Evolutionary conservation across 1,284 basidiomycete species (phyloP).

Genomic region (Apiotrichum montevideense): DNA sequence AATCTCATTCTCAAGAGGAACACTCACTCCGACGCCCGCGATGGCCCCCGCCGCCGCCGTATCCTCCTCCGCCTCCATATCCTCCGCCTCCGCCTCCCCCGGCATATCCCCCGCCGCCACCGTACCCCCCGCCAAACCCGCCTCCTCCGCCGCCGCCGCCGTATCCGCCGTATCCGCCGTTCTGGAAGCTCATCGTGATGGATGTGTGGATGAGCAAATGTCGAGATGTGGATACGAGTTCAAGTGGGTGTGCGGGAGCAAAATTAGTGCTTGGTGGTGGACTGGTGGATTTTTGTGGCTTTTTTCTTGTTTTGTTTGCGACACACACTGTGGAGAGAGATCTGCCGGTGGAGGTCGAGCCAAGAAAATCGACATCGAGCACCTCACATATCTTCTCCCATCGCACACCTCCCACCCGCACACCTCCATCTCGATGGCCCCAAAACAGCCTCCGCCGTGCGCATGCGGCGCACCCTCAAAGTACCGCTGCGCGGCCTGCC

Average conservation of each 20-base stretch:
- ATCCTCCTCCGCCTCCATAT: conserved; percentile 5
- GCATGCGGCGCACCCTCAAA: conserved; percentile 31
- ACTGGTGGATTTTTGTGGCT: too few relatives aligned
- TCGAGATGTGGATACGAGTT: neutral
- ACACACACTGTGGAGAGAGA: neutral
- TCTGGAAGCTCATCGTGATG: conserved; percentile 31
- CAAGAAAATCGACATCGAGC: too few relatives aligned
- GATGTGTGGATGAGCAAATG: neutral
- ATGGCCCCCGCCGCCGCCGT: conserved; percentile 14
- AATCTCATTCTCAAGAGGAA: neutral
- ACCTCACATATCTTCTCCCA: neutral
- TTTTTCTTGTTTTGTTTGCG: neutral
- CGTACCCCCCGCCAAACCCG: conserved; percentile 12
- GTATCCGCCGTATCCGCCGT: conserved; percentile 19
- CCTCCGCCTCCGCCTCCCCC: conserved; percentile 16
- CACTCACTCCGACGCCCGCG: conserved; percentile 24
- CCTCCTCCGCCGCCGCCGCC: conserved; percentile 12
- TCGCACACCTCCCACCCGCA: conserved; percentile 22
- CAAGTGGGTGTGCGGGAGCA: neutral
- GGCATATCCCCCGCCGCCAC: conserved; percentile 16
- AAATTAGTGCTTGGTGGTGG: neutral
- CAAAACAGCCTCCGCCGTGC: too few relatives aligned
- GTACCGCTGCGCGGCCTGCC: conserved; percentile 42
- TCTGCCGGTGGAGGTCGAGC: too few relatives aligned
- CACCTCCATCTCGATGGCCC: conserved; percentile 7